These are phyloP conservation scores for Globisporangium recalcitrans DNA, from an alignment of 352 stramenopile species.

Conservation along the genomic window DNA sequence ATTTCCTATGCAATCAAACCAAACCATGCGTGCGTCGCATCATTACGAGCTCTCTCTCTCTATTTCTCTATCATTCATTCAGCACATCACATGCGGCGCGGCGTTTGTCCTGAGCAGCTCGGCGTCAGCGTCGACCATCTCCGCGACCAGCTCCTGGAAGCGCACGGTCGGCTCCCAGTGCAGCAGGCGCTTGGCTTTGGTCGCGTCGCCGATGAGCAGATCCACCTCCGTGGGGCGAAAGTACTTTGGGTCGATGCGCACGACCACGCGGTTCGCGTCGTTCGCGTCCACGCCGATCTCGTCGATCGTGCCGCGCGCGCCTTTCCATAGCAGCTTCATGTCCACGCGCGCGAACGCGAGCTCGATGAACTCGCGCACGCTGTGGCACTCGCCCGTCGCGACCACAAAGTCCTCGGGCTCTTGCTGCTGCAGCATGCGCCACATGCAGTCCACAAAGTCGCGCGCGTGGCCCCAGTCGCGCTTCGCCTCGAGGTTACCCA, in stretches of 20 bases:
- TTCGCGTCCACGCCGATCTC: conserved; percentile 91
- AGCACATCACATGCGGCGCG: conserved; percentile 7
- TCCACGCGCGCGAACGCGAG: conserved; percentile 90
- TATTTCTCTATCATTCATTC: neutral
- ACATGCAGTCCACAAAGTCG: conserved; percentile 99
- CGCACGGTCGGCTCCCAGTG: conserved; percentile 90
- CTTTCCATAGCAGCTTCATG: conserved; percentile 91
- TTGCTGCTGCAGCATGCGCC: conserved; percentile 95
- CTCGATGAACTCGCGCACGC: conserved; percentile 98
- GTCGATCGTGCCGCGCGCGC: conserved; percentile 81
- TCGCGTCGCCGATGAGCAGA: conserved; percentile 93
- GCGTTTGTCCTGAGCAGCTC: conserved; percentile 20
- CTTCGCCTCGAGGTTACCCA: conserved; percentile 97
- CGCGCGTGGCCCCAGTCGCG: conserved; percentile 98
- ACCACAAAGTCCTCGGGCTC: conserved; percentile 76
- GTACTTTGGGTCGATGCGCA: conserved; percentile 95
- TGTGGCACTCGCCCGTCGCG: conserved; percentile 95
- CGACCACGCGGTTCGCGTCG: conserved; percentile 87
- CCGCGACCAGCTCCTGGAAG: conserved; percentile 92
- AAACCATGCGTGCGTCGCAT: neutral
- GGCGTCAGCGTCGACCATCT: conserved; percentile 94
- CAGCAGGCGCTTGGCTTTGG: conserved; percentile 89
- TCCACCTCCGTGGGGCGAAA: conserved; percentile 99
- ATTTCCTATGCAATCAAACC: conserved; percentile 5
- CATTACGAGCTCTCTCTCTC: neutral